phyloP scores from a whole-genome alignment of 441 rosid species.

The Bocquillonia castaneifolia region DNA sequence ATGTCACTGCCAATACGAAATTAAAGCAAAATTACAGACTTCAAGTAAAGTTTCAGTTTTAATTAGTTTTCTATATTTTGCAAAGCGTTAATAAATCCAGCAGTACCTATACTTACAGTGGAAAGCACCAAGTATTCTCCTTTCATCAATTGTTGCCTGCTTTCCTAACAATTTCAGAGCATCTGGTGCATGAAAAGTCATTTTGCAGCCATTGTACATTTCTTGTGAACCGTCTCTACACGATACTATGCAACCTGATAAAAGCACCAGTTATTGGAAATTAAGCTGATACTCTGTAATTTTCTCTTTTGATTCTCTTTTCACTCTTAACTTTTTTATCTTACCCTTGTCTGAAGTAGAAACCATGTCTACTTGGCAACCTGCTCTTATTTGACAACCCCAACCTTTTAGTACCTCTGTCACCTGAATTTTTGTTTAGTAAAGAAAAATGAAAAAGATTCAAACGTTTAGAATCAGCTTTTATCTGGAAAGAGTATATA shows the following conservation, averaged over 20 bases:
- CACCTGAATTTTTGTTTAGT: too few relatives aligned
- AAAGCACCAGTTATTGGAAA: too few relatives aligned
- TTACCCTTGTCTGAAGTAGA: conserved; percentile 40
- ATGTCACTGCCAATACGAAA: conserved; percentile 83
- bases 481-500: too few relatives aligned
- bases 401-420: conserved; percentile 50
- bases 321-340: too few relatives aligned
- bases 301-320: too few relatives aligned
- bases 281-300: too few relatives aligned
- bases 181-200: conserved; percentile 78
- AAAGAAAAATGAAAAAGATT: too few relatives aligned
- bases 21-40: conserved; percentile 19
- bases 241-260: conserved; percentile 41
- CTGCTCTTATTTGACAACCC: conserved; percentile 62
- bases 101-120: conserved; percentile 67
- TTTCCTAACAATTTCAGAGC: conserved; percentile 56
- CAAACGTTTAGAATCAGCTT: too few relatives aligned
- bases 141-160: conserved; percentile 73
- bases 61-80: too few relatives aligned
- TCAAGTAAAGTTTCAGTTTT: neutral
- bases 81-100: neutral
- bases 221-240: conserved; percentile 50
- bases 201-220: conserved; percentile 41
- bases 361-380: conserved; percentile 48
- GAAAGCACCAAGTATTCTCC: conserved; percentile 76